Conservation (phyloP, 352 stramenopile species). For the Phytophthora nicotianae region DNA sequence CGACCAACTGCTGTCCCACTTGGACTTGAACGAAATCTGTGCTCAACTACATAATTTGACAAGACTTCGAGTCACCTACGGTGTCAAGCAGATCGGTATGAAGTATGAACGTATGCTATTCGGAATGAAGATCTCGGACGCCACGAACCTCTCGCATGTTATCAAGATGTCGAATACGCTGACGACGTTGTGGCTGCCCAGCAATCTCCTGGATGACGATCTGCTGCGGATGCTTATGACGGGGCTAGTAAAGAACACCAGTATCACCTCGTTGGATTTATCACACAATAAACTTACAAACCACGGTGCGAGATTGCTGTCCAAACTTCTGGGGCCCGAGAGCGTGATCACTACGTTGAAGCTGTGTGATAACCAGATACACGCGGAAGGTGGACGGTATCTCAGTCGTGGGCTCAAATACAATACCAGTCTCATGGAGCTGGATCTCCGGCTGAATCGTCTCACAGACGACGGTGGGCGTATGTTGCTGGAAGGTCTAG, state of each 20-base stretch:
- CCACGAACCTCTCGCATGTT: conserved; percentile 87
- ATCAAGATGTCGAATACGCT: conserved; percentile 86
- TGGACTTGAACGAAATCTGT: conserved; percentile 90
- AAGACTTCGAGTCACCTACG: conserved; percentile 85
- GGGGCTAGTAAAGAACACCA: conserved; percentile 91
- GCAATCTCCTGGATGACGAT: conserved; percentile 94
- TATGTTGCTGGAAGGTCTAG: conserved; percentile 88
- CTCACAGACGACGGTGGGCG: conserved; percentile 90
- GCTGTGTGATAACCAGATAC: conserved; percentile 93
- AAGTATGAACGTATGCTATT: conserved; percentile 95
- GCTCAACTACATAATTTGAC: conserved; percentile 89
- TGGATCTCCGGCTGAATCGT: conserved; percentile 92
- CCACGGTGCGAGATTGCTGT: conserved; percentile 88
- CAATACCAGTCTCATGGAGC: conserved; percentile 89
- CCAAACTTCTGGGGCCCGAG: conserved; percentile 89
- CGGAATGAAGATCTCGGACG: conserved; percentile 95
- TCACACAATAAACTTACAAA: conserved; percentile 97
- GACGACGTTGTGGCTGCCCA: conserved; percentile 88
- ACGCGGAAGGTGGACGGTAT: conserved; percentile 91
- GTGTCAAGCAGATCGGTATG: conserved; percentile 93
- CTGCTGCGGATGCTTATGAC: conserved; percentile 94
- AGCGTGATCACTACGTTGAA: conserved; percentile 91
- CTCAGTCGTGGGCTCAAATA: conserved; percentile 90
- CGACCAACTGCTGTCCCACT: conserved; percentile 87
- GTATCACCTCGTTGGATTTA: conserved; percentile 93